Conservation (phyloP, 176 grass and related monocot species). For the Aegilops longissima region DNA sequence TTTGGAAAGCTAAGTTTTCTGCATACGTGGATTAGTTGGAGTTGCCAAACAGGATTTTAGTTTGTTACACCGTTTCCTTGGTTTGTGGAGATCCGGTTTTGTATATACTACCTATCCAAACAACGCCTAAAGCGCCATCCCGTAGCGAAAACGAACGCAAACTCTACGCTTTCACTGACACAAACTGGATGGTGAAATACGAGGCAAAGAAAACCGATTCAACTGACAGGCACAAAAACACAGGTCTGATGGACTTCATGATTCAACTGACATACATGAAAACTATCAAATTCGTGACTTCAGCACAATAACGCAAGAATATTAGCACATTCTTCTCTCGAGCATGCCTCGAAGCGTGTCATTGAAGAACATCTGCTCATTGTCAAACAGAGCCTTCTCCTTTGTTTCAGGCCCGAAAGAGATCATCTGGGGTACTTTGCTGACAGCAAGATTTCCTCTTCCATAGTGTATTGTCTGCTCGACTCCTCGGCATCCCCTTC, state of each 20-base stretch:
- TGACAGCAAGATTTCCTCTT: slow-evolving; percentile 33
- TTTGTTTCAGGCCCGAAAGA: background rate
- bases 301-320: too few relatives aligned
- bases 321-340: too few relatives aligned
- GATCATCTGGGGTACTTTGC: slow-evolving; percentile 9
- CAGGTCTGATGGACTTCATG: too few relatives aligned
- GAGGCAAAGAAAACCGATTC: background rate
- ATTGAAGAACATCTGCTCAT: background rate
- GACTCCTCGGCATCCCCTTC: background rate
- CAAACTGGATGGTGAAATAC: background rate
- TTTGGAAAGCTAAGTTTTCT: too few relatives aligned
- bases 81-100: too few relatives aligned
- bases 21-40: too few relatives aligned
- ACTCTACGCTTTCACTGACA: background rate
- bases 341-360: too few relatives aligned
- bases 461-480: slow-evolving; percentile 23
- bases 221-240: background rate
- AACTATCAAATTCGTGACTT: too few relatives aligned
- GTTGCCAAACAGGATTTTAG: too few relatives aligned
- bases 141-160: background rate
- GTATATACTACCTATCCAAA: too few relatives aligned
- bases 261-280: too few relatives aligned
- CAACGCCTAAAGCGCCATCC: background rate
- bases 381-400: background rate
- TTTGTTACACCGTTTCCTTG: too few relatives aligned